Evolutionary conservation across 257 asterid species (phyloP).

Genomic region (Gardenia jasminoides): DNA sequence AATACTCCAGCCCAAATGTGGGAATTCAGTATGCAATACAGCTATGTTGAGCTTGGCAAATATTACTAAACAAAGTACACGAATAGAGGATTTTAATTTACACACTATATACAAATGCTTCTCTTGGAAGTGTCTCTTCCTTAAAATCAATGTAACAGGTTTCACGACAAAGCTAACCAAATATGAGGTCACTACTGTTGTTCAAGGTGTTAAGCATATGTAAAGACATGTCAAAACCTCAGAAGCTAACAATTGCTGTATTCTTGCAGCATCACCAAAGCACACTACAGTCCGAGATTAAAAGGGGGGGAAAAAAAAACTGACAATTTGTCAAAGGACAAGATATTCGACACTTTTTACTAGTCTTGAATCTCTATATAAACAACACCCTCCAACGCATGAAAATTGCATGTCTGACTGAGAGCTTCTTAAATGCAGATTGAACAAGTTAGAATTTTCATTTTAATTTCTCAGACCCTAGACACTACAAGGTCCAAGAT

Average conservation of each 20-base stretch:
- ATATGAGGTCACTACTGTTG: background rate
- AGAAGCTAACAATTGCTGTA: background rate
- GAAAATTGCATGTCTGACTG: background rate
- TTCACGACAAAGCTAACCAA: background rate
- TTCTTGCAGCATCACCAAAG: background rate
- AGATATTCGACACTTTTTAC: background rate
- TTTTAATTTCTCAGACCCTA: background rate
- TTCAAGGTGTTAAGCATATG: background rate
- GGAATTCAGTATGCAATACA: background rate
- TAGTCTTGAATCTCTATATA: background rate
- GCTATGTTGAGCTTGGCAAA: background rate
- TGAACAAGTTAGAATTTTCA: no score
- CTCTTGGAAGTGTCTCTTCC: background rate
- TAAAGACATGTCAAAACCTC: background rate
- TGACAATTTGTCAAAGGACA: background rate
- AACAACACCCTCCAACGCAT: background rate
- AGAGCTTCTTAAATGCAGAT: no score
- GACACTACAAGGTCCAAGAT: background rate
- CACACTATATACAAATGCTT: background rate
- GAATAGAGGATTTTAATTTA: background rate
- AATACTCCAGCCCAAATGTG: background rate
- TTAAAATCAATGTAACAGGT: background rate
- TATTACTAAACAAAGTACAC: background rate
- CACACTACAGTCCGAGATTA: background rate
- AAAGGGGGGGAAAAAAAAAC: background rate